A percentile compares a stretch with the other conserved stretches of the same genome.
Evolutionary conservation across 1,139 yeast genomes (phyloP).

Genomic region (Tardiomyces blankii): DNA sequence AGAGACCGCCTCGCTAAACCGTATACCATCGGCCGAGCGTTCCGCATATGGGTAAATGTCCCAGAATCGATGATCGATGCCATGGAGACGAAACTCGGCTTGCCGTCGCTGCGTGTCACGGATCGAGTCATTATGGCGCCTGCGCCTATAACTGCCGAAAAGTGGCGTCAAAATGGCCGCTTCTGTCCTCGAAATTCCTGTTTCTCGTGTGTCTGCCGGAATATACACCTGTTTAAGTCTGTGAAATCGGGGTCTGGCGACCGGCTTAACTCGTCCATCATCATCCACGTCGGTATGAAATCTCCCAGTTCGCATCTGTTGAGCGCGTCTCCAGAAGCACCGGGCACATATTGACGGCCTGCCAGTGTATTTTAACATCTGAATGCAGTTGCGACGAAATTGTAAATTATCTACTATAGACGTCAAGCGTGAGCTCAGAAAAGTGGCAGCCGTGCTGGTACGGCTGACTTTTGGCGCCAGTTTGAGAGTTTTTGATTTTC

Average conservation of each 20-base stretch:
- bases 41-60: not conserved
- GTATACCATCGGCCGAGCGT: not conserved
- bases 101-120: not conserved
- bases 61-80: not conserved
- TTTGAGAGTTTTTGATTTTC: no score
- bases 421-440: no score
- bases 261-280: not conserved
- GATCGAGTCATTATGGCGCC: not conserved
- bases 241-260: not conserved
- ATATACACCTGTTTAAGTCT: not conserved
- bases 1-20: not conserved
- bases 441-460: no score
- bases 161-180: not conserved
- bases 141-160: not conserved
- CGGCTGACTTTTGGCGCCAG: no score
- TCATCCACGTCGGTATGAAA: no score
- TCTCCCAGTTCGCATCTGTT: no score
- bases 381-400: no score
- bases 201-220: not conserved
- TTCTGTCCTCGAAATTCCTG: not conserved
- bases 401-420: no score
- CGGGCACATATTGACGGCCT: no score
- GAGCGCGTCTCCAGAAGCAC: no score
- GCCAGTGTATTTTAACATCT: no score
- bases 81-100: not conserved